Evolutionary conservation across 2,329 filamentous ascomycete species (phyloP), one percentile per base, ranked within the genome.

Genomic region (Plectosphaerella sp.): DNA sequence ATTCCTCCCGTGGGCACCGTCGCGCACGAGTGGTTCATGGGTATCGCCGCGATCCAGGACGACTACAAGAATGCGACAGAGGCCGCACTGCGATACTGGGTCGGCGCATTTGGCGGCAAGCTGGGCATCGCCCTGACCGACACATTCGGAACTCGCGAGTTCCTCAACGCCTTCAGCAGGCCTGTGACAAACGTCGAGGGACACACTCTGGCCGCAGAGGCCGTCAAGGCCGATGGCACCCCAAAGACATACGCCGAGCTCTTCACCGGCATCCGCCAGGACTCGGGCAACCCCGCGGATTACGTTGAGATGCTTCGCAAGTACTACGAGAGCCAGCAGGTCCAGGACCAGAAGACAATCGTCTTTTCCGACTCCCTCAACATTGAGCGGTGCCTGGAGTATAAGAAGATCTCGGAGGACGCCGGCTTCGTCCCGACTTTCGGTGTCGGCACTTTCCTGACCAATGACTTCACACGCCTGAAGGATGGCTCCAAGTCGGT

Each of bases 21-120:
- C 2, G 94, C 94, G 1, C 94, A 99, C 65, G 94, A 99, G 72
- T 99, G 94, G 94, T 97, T 97, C 75, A 99, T 99, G 94, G 92
- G 91, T 42, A 93, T 96, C 57, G 94, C 94, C 1, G 92, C 94
- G 39, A 91, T 97, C 60, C 89, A 87, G 5, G 80, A 90, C 57
- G 83, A 97, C 70, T 99, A 99, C 66, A 80, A 84, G 60, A 78
- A 81, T 56, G 92, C 94, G 3, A 96, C 92, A 37, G 91, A 96
- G 67, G 80, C 87, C 57, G 92, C 91, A 0, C 74, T 99, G 59
- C 79, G 84, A 53, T 91, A 95, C 67, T 99, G 94, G 94, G 82
- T 96, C 35, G 85, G 86, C 49, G 96, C 89, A 55, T 99, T 97
- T 65, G 94, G 94, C 4, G 84, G 79, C 36, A 87, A 93, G 35